Base-by-base conservation (phyloP, 805 yeast genomes). In the Candida krabiensis region DNA sequence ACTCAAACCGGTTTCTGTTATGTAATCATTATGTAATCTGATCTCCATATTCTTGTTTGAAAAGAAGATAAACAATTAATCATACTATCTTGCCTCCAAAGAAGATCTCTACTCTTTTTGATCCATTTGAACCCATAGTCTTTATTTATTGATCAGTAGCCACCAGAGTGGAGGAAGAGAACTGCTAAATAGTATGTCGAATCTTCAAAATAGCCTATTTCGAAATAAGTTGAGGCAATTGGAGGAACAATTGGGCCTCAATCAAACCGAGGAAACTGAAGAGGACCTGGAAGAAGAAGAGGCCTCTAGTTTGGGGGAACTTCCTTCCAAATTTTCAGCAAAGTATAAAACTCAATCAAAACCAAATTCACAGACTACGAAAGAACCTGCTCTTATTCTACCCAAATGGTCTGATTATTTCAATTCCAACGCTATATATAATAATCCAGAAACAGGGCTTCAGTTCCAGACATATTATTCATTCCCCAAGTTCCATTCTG, bases 381-480 rank as follows among this genome's bases (percentile, higher is more conserved):
- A 21, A 12, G 8, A 9, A 17, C 18, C 22, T n/a, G 33, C 15
- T 9, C 17, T 29, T 5, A 30, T 15, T 8, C 30, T 40, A 2
- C 52, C 57, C 13, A n/a, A 39, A 15, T 67, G 73, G 73, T 27
- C 43, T 0, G 63, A 60, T 4, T 69, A 43, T 42, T 72, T 72
- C 38, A 55, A 55, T 2, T 28, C 43, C 12, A 56, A 60, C 23
- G 61, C 60, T 17, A 13, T 51, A 26, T 43, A 48, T 37, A 33
- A 44, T 16, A 22, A 49, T n/a, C 36, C 50, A 5, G 37, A 41
- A 0, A 23, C 55, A 1, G 63, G 64, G 0, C 59, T 62, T 26
- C 31, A 41, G 5, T 76, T 80, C 54, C 75, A 80, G 41, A 74
- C 79, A 0, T 86, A 80, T 56, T 85, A 70, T 48, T 66, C 66